Percentiles rank a stretch among this genome's conserved stretches.
These are phyloP conservation scores for Corymbia citriodora DNA, from an alignment of 441 rosid genomes.

Conservation along the genomic window DNA sequence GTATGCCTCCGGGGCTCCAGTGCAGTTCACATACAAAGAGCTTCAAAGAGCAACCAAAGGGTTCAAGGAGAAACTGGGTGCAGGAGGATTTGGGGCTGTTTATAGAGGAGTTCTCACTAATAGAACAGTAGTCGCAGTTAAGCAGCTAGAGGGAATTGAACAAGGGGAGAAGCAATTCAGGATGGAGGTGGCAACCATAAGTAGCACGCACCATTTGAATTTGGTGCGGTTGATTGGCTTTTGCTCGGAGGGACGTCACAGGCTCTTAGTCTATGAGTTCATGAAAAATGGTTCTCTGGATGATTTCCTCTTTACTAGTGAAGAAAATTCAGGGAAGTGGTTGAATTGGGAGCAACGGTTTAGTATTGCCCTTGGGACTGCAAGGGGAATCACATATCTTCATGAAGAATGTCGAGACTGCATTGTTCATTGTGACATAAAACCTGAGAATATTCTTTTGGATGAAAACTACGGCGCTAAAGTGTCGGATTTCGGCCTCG, in stretches of 20 bases:
- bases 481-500: slow-evolving; percentile 12
- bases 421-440: slow-evolving; percentile 12
- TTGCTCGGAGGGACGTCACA: slow-evolving; percentile 68
- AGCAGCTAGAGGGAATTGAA: slow-evolving; percentile 68
- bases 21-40: slow-evolving; percentile 63
- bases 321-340: slow-evolving; percentile 19
- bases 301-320: slow-evolving; percentile 38
- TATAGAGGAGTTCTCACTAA: slow-evolving; percentile 57
- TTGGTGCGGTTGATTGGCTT: slow-evolving; percentile 66
- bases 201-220: slow-evolving; percentile 81
- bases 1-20: slow-evolving; percentile 72
- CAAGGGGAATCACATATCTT: slow-evolving; percentile 10
- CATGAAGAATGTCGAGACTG: slow-evolving; percentile 13
- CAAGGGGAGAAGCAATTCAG: slow-evolving; percentile 78
- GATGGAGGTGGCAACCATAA: slow-evolving; percentile 73
- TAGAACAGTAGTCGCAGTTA: slow-evolving; percentile 49
- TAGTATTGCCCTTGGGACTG: slow-evolving; percentile 13
- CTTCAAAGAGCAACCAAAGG: slow-evolving; percentile 50
- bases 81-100: slow-evolving; percentile 73
- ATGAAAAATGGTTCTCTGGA: slow-evolving; percentile 67
- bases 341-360: slow-evolving; percentile 12
- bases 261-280: slow-evolving; percentile 73
- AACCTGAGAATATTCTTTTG: slow-evolving; percentile 10
- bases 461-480: slow-evolving; percentile 5
- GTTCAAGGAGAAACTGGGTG: slow-evolving; percentile 71